Conservation (phyloP, 1,284 basidiomycete species). For the Leccinum subspadiceum region DNA sequence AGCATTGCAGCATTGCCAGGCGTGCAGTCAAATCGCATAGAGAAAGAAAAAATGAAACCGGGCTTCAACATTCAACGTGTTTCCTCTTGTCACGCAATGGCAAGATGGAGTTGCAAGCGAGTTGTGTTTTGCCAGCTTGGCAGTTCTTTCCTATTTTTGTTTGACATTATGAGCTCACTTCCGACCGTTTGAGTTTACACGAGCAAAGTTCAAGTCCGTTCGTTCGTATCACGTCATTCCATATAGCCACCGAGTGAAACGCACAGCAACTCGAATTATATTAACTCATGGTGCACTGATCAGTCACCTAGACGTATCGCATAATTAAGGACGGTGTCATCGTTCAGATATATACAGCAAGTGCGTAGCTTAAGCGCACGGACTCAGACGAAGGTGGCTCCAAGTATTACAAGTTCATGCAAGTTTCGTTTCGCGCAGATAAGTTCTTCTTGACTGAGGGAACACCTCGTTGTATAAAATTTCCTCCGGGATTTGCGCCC, state of each 20-base stretch:
- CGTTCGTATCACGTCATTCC: conserved; percentile 32
- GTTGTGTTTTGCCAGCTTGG: conserved; percentile 11
- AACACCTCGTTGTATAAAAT: conserved; percentile 13
- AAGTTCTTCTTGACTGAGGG: conserved; percentile 8
- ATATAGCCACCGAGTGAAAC: conserved; percentile 19
- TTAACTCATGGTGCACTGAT: conserved; percentile 13
- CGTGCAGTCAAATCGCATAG: not conserved
- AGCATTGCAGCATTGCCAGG: not conserved
- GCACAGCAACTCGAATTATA: conserved; percentile 15
- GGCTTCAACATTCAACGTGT: conserved; percentile 8
- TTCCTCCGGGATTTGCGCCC: conserved; percentile 4
- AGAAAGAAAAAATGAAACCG: conserved; percentile 8
- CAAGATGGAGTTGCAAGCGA: conserved; percentile 15
- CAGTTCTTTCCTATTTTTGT: conserved; percentile 4
- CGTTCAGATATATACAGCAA: conserved; percentile 12
- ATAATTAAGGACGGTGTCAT: conserved; percentile 18
- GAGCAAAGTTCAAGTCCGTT: conserved; percentile 25
- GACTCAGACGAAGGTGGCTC: conserved; percentile 15
- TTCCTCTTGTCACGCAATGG: not conserved
- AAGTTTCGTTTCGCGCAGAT: conserved; percentile 1
- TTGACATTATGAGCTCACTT: not conserved
- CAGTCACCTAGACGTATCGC: conserved; percentile 22
- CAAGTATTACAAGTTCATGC: not conserved
- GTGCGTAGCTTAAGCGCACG: conserved; percentile 25
- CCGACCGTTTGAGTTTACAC: conserved; percentile 16